phyloP scores from a whole-genome alignment of 2,329 filamentous ascomycete species.

The Clarireedia monteithiana region DNA sequence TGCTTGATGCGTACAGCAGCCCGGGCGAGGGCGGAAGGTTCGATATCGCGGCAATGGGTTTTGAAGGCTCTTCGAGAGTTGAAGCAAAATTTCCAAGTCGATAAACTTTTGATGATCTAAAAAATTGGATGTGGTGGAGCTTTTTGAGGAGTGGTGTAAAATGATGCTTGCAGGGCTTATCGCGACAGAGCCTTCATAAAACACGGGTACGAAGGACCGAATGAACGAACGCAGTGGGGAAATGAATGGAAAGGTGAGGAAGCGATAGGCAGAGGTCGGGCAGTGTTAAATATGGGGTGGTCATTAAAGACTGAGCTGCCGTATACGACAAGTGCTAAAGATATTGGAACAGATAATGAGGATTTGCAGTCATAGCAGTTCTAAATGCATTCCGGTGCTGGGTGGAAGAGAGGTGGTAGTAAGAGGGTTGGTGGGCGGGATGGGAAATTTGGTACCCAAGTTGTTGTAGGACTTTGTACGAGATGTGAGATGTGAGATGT shows the following conservation, averaged over 20 bases:
- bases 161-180: constrained; percentile 10
- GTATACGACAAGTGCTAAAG: no score
- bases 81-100: constrained; percentile 1
- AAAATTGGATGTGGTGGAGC: constrained; percentile 7
- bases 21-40: constrained; percentile 7
- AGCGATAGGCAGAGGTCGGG: constrained; percentile 2
- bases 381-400: no score
- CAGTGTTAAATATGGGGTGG: not conserved
- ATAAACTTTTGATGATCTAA: not conserved
- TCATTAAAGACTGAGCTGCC: not conserved
- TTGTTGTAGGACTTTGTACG: not conserved
- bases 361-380: not conserved
- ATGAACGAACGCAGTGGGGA: not conserved
- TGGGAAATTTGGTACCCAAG: not conserved
- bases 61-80: not conserved
- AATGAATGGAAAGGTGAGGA: not conserved
- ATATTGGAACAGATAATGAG: not conserved
- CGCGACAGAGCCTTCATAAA: not conserved
- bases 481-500: not conserved
- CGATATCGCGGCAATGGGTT: not conserved
- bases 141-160: constrained; percentile 1
- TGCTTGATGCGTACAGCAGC: constrained; percentile 17
- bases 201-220: not conserved
- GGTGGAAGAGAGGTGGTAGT: no score
- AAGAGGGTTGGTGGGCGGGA: not conserved